Percentiles rank a stretch among this genome's conserved stretches.
Conservation (phyloP, 2,329 filamentous ascomycete species). For the Fusarium foetens region DNA sequence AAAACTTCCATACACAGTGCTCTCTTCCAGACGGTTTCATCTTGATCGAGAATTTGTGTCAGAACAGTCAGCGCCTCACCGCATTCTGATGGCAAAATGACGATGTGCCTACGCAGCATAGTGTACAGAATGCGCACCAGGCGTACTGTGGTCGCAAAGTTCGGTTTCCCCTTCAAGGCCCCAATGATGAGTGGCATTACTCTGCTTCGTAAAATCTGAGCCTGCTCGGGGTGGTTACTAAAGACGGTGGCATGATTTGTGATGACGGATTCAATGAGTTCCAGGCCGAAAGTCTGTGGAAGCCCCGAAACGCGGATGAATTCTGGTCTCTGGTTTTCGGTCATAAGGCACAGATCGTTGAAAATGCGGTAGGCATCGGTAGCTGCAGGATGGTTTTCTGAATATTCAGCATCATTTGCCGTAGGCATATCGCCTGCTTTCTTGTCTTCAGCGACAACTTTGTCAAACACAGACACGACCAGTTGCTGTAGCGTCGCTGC, state of each 20-base stretch:
- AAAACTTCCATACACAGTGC: slow-evolving; percentile 93
- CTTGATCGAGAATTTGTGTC: slow-evolving; percentile 88
- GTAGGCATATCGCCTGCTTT: slow-evolving; percentile 62
- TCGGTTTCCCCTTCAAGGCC: slow-evolving; percentile 78
- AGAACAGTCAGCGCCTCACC: slow-evolving; percentile 84
- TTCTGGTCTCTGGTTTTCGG: slow-evolving; percentile 83
- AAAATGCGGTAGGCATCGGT: slow-evolving; percentile 89
- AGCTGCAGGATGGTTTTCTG: slow-evolving; percentile 78
- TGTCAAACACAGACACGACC: slow-evolving; percentile 92
- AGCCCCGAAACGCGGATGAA: slow-evolving; percentile 84
- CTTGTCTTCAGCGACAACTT: slow-evolving; percentile 82
- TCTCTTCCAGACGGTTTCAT: slow-evolving; percentile 85
- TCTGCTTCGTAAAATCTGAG: slow-evolving; percentile 77
- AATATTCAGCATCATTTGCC: slow-evolving; percentile 68
- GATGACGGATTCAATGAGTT: slow-evolving; percentile 90
- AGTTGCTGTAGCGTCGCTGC: slow-evolving; percentile 96
- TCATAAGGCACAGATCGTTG: slow-evolving; percentile 87
- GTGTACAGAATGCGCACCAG: slow-evolving; percentile 86
- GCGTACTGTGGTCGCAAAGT: slow-evolving; percentile 84
- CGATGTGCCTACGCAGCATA: slow-evolving; percentile 80
- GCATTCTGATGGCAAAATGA: slow-evolving; percentile 79
- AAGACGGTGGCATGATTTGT: slow-evolving; percentile 88
- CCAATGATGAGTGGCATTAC: slow-evolving; percentile 87
- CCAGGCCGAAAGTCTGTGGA: slow-evolving; percentile 84
- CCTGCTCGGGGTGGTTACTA: slow-evolving; percentile 79